Conservation (phyloP, 495 filamentous ascomycete genomes). For the Lasiosphaeris hirsuta region DNA sequence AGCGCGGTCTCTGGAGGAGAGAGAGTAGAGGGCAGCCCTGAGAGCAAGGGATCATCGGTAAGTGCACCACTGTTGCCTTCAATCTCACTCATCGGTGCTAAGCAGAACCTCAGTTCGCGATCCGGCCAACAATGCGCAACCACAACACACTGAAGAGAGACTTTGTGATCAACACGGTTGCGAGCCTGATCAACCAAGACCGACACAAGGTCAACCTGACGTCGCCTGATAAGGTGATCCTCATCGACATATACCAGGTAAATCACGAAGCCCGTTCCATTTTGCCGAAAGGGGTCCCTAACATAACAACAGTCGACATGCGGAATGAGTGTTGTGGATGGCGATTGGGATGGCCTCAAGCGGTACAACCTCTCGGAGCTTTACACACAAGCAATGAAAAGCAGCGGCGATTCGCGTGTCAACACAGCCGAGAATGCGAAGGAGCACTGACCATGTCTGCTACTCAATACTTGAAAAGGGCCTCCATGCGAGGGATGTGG, state of each 20-base stretch:
- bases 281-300: background rate
- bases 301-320: conserved; percentile 33
- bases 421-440: conserved; percentile 1
- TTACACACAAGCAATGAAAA: conserved; percentile 33
- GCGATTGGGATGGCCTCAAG: conserved; percentile 49
- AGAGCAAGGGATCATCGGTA: background rate
- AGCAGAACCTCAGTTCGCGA: conserved; percentile 66
- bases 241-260: conserved; percentile 89
- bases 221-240: conserved; percentile 76
- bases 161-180: conserved; percentile 73
- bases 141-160: conserved; percentile 72
- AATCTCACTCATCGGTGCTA: background rate
- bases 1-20: background rate
- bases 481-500: background rate
- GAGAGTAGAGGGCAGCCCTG: background rate
- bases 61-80: background rate
- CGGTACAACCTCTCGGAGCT: conserved; percentile 48
- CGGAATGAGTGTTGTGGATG: conserved; percentile 48
- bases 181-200: conserved; percentile 48
- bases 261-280: background rate
- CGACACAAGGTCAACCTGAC: conserved; percentile 80
- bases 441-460: background rate
- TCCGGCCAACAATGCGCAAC: conserved; percentile 78
- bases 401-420: background rate
- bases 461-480: background rate